Conservation (phyloP, 2,329 filamentous ascomycete genomes). For the Fusarium succisae region DNA sequence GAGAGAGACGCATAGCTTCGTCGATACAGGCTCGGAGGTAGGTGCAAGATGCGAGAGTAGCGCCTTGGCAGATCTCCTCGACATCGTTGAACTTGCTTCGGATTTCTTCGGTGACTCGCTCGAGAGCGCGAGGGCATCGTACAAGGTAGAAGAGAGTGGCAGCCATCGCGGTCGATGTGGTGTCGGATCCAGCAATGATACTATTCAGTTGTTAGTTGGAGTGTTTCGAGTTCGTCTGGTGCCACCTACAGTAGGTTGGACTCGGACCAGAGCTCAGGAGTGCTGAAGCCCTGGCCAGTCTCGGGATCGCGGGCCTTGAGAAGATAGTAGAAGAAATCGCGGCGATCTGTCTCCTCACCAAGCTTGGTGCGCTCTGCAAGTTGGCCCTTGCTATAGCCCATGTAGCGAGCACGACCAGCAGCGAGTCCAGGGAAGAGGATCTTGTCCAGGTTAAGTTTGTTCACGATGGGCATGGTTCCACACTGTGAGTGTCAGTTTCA, state of each 20-base stretch:
- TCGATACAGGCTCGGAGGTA: conserved; percentile 73
- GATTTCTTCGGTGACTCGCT: conserved; percentile 61
- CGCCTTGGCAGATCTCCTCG: conserved; percentile 65
- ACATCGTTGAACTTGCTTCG: conserved; percentile 59
- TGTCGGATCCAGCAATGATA: conserved; percentile 77
- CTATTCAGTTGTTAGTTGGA: conserved; percentile 44
- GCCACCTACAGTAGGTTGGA: conserved; percentile 69
- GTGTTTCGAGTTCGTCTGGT: not conserved
- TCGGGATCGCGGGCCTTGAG: conserved; percentile 77
- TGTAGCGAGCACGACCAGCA: conserved; percentile 73
- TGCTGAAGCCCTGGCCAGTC: conserved; percentile 72
- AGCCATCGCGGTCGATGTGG: conserved; percentile 74
- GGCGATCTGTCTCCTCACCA: conserved; percentile 71
- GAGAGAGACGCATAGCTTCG: conserved; percentile 71
- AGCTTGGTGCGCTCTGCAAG: conserved; percentile 72
- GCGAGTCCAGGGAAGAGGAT: conserved; percentile 74
- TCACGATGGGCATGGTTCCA: conserved; percentile 75
- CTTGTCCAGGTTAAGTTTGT: conserved; percentile 73
- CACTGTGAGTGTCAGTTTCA: conserved; percentile 57
- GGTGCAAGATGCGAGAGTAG: conserved; percentile 58
- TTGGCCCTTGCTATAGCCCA: conserved; percentile 75
- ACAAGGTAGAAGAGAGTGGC: conserved; percentile 71
- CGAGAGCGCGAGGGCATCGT: conserved; percentile 59
- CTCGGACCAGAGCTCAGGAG: conserved; percentile 74
- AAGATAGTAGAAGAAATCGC: conserved; percentile 81